Evolutionary conservation across 2,329 filamentous ascomycete species (phyloP), one percentile per base, ranked within the genome.

Genomic region (Ophiostoma perfectum): DNA sequence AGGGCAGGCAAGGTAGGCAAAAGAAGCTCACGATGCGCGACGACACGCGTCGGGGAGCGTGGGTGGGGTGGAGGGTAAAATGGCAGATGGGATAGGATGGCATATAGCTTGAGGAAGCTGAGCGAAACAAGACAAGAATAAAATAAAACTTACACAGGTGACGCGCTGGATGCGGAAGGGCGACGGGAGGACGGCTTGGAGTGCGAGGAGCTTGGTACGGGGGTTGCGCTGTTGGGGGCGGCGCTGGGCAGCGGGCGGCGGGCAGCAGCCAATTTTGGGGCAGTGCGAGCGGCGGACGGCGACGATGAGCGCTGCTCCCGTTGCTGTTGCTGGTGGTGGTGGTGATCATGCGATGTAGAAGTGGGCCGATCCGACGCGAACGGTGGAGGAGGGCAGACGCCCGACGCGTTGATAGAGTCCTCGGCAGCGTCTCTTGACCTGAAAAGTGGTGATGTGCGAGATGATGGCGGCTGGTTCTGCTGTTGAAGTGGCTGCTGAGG

Each of bases 341-440:
- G 7, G 39, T 63, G 27, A 12, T 60, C 55, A 18, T 60, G 55
- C 27, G 55, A 60, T 60, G 27, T 12, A 60, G 44, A 65, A 38
- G 44, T 65, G 49, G 52, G 41, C 27, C n/a, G 55, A 12, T 44
- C 14, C 27, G 27, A 60, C 7, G 27, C 18, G 27, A 52, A n/a
- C 42, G 67, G 63, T 18, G 67, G 63, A 55, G 64, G 47, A 4
- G 63, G 49, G 9, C 55, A 65, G 6, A 66, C 49, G 52, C 64
- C 64, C 5, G 64, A 66, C 36, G 64, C 67, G 64, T 66, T 64
- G 27, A 66, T 68, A 12, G 64, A 66, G 7, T 39, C 38, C 39
- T 66, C 64, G 52, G n/a, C 64, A 1, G 14, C 38, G 55, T 60
- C 4, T 38, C 14, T 38, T 60, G 12, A 3, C 2, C 5, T 14